Evolutionary conservation across 305 asterid genomes (phyloP).

Genomic region (Rubia balearica): DNA sequence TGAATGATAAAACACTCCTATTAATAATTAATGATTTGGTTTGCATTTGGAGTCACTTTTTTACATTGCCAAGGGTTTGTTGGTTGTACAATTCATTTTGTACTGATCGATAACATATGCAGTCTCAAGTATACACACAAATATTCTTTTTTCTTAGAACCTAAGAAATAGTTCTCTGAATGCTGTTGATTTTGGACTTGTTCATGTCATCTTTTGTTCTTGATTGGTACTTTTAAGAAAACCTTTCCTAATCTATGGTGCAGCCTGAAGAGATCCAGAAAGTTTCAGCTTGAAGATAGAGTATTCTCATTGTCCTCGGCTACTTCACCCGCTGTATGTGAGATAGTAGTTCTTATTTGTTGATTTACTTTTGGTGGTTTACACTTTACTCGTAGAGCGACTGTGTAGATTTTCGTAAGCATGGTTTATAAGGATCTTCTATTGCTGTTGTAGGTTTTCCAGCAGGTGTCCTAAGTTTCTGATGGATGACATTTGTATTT

Average conservation of each 20-base stretch:
- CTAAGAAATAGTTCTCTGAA: not conserved
- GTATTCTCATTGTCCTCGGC: slow-evolving; percentile 83
- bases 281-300: slow-evolving; percentile 84
- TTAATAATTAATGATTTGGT: not conserved
- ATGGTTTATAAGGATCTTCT: not conserved
- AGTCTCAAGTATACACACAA: not conserved
- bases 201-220: not conserved
- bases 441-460: not conserved
- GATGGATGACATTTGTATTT: not conserved
- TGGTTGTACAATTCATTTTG: not conserved
- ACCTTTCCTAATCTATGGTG: slow-evolving; percentile 14
- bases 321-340: slow-evolving; percentile 84
- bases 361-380: not conserved
- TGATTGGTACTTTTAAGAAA: slow-evolving; percentile 8
- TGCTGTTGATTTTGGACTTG: not conserved
- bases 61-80: not conserved
- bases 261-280: slow-evolving; percentile 78
- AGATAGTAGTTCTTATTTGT: slow-evolving; percentile 2
- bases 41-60: not conserved
- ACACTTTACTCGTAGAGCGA: not conserved
- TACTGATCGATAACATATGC: not conserved
- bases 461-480: not conserved
- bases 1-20: not conserved
- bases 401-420: not conserved
- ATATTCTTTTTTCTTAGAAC: not conserved